Conservation (phyloP, 1,284 basidiomycete species). For the Clitocybe nebularis region DNA sequence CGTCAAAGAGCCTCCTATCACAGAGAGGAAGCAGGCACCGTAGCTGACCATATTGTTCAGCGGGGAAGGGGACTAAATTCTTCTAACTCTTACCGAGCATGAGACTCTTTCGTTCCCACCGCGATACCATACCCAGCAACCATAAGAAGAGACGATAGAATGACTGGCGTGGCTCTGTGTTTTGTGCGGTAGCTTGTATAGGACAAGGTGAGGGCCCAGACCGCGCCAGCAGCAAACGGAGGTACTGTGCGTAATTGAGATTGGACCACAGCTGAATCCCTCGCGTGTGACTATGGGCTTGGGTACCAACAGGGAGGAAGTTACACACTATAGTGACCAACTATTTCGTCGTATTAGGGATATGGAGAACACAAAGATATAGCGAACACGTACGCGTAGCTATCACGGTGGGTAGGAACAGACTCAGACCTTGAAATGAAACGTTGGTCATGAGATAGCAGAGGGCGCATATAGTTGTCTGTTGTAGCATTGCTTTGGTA, state of each 20-base stretch:
- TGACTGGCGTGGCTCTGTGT: slow-evolving; percentile 25
- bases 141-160: slow-evolving; percentile 27
- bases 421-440: slow-evolving; percentile 33
- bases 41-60: slow-evolving; percentile 23
- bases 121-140: slow-evolving; percentile 30
- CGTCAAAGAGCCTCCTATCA: slow-evolving; percentile 28
- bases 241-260: slow-evolving; percentile 37
- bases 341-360: slow-evolving; percentile 11
- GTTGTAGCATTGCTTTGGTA: too few species aligned
- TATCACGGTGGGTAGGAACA: slow-evolving; percentile 36
- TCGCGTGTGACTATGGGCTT: neutral
- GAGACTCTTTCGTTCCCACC: slow-evolving; percentile 29
- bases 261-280: slow-evolving; percentile 29
- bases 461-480: slow-evolving; percentile 25
- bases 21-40: slow-evolving; percentile 34
- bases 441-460: slow-evolving; percentile 29
- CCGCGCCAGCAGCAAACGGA: slow-evolving; percentile 29
- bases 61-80: neutral
- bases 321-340: slow-evolving; percentile 27
- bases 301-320: neutral
- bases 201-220: slow-evolving; percentile 27
- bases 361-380: neutral
- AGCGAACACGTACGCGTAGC: slow-evolving; percentile 24
- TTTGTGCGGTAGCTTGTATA: slow-evolving; percentile 27
- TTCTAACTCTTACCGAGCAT: slow-evolving; percentile 27